Conservation (phyloP, 129 eudicot species). For the Sambucus nigra region DNA sequence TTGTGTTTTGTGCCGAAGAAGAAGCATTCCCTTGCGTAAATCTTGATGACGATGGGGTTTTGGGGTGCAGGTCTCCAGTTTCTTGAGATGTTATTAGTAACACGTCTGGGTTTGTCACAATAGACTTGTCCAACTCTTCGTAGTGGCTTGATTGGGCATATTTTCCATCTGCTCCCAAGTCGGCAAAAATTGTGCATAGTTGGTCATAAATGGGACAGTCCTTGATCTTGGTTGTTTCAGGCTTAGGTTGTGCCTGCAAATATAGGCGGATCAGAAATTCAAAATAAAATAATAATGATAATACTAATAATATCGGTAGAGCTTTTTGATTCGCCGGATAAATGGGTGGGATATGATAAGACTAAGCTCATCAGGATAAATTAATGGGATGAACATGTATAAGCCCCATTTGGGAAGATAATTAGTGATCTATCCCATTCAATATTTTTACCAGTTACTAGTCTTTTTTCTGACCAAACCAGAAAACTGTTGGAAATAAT, state of each 20-base stretch:
- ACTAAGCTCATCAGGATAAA: no score
- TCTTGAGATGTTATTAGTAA: conserved; percentile 7
- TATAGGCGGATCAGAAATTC: not conserved
- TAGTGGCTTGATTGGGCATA: conserved; percentile 75
- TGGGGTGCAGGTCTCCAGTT: conserved; percentile 18
- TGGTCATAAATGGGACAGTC: conserved; percentile 64
- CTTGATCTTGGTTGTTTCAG: conserved; percentile 43
- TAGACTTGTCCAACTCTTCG: conserved; percentile 33
- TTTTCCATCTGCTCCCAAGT: conserved; percentile 56
- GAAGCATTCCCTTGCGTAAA: conserved; percentile 8
- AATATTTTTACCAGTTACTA: no score
- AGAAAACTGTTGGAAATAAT: no score
- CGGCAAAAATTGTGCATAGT: conserved; percentile 51
- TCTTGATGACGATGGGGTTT: conserved; percentile 29
- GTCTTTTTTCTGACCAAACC: no score
- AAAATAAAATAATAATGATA: no score
- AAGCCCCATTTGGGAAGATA: no score
- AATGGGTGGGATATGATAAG: no score
- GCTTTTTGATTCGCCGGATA: no score
- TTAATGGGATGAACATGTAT: no score
- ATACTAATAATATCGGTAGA: no score
- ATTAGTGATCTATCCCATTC: no score
- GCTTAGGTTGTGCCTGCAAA: conserved; percentile 33
- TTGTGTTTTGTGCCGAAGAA: conserved; percentile 21
- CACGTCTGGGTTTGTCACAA: conserved; percentile 5